Evolutionary conservation across 441 rosid genomes (phyloP).

Genomic region (Gossypium lobatum): DNA sequence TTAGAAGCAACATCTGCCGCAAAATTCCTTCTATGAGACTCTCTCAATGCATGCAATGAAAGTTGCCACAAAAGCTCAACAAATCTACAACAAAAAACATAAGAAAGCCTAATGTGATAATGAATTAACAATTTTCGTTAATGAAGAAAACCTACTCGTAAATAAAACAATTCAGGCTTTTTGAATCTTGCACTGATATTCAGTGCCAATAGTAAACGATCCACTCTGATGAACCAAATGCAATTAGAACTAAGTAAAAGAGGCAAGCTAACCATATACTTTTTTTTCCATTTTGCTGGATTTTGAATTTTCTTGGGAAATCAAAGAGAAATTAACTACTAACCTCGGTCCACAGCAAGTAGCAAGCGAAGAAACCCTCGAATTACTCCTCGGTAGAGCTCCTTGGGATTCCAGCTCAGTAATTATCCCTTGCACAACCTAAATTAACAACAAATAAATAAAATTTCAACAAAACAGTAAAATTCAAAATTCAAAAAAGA

Average conservation of each 20-base stretch:
- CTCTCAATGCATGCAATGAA: constrained; percentile 92
- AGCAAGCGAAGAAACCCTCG: constrained; percentile 98
- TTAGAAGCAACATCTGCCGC: constrained; percentile 79
- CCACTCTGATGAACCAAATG: neutral
- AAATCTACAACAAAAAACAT: constrained; percentile 56
- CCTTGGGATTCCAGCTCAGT: constrained; percentile 99
- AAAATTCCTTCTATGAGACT: constrained; percentile 94
- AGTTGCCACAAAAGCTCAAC: constrained; percentile 99
- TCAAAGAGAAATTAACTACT: constrained; percentile 10
- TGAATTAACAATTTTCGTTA: neutral
- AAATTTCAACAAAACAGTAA: neutral
- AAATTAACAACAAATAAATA: constrained; percentile 10
- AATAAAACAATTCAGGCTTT: neutral
- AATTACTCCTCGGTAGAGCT: constrained; percentile 98
- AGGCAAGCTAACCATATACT: neutral
- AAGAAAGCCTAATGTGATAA: neutral
- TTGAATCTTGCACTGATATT: neutral
- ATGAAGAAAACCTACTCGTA: neutral
- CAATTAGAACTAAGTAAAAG: neutral
- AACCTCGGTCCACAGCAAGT: constrained; percentile 99
- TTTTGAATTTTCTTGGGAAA: neutral
- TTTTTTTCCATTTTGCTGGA: neutral
- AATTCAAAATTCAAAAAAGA: neutral
- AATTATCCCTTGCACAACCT: constrained; percentile 98
- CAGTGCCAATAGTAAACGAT: neutral